Conservation (phyloP, 139 green algal genomes). For the Mychonastes homosphaera region DNA sequence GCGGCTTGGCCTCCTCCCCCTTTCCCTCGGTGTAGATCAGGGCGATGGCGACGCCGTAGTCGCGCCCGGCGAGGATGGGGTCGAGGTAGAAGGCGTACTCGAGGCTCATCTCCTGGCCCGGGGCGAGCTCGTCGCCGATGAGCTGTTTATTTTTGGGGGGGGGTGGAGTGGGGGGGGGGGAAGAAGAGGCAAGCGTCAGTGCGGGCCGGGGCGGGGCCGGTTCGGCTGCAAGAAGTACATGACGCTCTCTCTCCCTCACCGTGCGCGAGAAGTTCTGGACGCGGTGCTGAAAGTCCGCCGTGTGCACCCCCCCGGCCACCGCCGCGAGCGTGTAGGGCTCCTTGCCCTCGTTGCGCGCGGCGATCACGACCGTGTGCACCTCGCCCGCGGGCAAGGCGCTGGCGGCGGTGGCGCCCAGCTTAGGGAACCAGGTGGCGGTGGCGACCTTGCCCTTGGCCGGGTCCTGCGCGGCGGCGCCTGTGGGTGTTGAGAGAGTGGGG, state of each 20-base stretch:
- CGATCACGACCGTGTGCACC: slow-evolving; percentile 38
- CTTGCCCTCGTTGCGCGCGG: slow-evolving; percentile 43
- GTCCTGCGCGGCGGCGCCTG: no score
- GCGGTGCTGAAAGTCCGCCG: slow-evolving; percentile 39
- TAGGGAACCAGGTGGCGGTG: no score
- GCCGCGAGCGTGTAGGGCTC: slow-evolving; percentile 50
- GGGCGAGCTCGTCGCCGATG: slow-evolving; percentile 30
- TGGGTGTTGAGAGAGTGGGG: no score
- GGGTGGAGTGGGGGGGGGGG: neutral
- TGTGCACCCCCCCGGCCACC: slow-evolving; percentile 61
- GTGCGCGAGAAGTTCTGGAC: slow-evolving; percentile 61
- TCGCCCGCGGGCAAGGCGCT: neutral
- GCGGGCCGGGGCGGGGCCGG: neutral
- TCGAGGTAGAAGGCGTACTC: slow-evolving; percentile 55
- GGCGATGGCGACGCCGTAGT: slow-evolving; percentile 25
- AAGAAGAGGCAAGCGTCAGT: neutral
- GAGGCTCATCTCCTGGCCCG: slow-evolving; percentile 44
- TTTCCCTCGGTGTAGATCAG: slow-evolving; percentile 19
- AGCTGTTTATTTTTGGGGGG: slow-evolving; percentile 30
- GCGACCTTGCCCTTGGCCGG: no score
- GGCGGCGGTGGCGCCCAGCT: no score
- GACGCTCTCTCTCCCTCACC: slow-evolving; percentile 17
- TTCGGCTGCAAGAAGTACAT: neutral
- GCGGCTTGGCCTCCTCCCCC: slow-evolving; percentile 1
- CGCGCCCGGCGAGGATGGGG: slow-evolving; percentile 25